Evolutionary conservation across 148 eudicot species (phyloP), one percentile per base, ranked within the genome.

Genomic region (Heliamphora exappendiculata): DNA sequence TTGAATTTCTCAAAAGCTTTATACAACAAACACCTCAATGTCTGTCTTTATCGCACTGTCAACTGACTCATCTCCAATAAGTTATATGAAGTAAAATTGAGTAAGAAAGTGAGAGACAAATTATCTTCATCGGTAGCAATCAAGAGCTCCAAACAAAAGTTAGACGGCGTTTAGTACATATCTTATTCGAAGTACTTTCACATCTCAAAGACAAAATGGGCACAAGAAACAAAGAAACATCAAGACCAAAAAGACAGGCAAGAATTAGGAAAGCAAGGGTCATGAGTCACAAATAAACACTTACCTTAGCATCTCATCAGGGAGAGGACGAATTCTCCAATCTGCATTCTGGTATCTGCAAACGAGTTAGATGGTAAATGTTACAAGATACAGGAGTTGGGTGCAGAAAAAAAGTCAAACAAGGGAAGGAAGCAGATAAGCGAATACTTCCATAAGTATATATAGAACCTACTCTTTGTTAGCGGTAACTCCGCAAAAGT

Each of bases 281-380:
- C n/a, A 42, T 26, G 12, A 31, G 79, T 73, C 58, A 39, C 14
- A 22, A 29, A 29, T 22, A 50, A 37, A 70, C 24, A 75, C 74
- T 19, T 84, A 94, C 98, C 88, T 91, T 68, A 92, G 62, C 99
- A 95, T 95, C 79, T 91, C 99, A 36, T 49, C 80, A 39, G 99
- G 96, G 74, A 95, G 93, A 74, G 99, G 99, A 39, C 99, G 97
- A 70, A 92, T 78, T 81, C 99, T 88, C 99, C 99, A 95, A 79
- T 95, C 99, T 76, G 99, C 99, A 84, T 84, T 93, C 81, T 95
- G 99, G 87, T 95, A 95, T 80, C 98, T 94, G 90, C 76, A 81
- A n/a, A 70, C 78, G 22, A 72, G 64, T 73, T 36, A 29, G 34
- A 7, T 44, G 63, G 28, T 77, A 47, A 79, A 33, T 51, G 10